Percentiles rank a stretch among this genome's conserved stretches.
These are phyloP conservation scores for Aspergillus avenaceus DNA, from an alignment of 495 filamentous ascomycete genomes.

Conservation along the genomic window DNA sequence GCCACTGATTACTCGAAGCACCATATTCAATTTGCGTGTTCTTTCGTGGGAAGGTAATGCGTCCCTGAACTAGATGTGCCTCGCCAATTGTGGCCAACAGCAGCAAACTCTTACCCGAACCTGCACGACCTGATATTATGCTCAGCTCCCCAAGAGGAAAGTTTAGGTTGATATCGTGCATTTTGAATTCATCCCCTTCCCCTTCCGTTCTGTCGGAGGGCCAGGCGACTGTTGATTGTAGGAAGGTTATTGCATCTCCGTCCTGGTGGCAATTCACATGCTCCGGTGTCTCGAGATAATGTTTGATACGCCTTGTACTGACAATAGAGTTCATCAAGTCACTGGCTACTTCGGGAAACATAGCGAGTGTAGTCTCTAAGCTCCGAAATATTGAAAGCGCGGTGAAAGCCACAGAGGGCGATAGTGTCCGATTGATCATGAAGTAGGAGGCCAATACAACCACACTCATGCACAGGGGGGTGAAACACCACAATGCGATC, in stretches of 20 bases:
- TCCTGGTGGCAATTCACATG: constrained; percentile 43
- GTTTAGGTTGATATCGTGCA: constrained; percentile 57
- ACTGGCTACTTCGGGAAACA: constrained; percentile 65
- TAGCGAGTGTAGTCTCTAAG: constrained; percentile 57
- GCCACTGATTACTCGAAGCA: constrained; percentile 36
- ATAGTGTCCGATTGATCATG: constrained; percentile 47
- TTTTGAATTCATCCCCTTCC: constrained; percentile 45
- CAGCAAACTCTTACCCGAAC: constrained; percentile 62
- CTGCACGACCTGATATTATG: constrained; percentile 56
- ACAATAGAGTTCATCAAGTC: constrained; percentile 58
- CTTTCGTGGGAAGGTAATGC: constrained; percentile 40
- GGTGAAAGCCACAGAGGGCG: constrained; percentile 69
- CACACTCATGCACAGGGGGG: constrained; percentile 64
- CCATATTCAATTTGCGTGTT: constrained; percentile 16
- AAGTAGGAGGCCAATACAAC: constrained; percentile 60
- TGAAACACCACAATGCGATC: constrained; percentile 56
- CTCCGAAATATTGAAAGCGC: constrained; percentile 61
- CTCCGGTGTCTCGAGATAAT: constrained; percentile 60
- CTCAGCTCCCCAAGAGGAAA: constrained; percentile 67
- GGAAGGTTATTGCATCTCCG: constrained; percentile 48
- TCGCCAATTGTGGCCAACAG: constrained; percentile 61
- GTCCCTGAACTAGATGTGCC: constrained; percentile 45
- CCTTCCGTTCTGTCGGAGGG: constrained; percentile 46
- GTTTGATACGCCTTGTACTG: constrained; percentile 59
- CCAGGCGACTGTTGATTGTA: constrained; percentile 66